phyloP scores from a whole-genome alignment of 1,284 basidiomycete species.

The Malassezia arunalokei region DNA sequence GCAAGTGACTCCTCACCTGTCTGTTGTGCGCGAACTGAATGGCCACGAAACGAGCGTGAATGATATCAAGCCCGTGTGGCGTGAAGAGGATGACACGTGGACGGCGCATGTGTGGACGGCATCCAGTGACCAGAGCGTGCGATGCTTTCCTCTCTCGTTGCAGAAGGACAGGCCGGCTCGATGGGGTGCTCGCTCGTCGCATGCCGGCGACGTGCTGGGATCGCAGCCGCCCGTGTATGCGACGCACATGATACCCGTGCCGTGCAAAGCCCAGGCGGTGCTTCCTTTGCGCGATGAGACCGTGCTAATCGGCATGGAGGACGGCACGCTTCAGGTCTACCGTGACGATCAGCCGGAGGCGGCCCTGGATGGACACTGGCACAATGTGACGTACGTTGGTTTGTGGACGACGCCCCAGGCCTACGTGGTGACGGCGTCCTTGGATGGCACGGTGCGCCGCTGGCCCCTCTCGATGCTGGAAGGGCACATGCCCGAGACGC shows the following conservation, averaged over 20 bases:
- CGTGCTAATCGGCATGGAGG: neutral
- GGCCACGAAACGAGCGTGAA: constrained; percentile 11
- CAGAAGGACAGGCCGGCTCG: neutral
- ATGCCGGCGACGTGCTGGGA: constrained; percentile 1
- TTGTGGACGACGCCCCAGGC: constrained; percentile 8
- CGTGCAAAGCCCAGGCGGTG: neutral
- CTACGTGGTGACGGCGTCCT: constrained; percentile 17
- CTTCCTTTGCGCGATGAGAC: neutral
- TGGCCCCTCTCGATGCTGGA: constrained; percentile 15
- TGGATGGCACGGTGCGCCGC: constrained; percentile 29
- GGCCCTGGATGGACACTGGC: constrained; percentile 29
- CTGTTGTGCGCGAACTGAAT: constrained; percentile 12
- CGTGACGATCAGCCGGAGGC: neutral
- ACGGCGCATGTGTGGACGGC: constrained; percentile 6
- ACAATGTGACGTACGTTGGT: constrained; percentile 22
- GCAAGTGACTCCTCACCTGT: neutral
- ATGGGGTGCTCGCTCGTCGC: constrained; percentile 2
- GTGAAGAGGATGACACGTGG: neutral
- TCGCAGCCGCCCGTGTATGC: neutral
- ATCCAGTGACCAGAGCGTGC: constrained; percentile 10
- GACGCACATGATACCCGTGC: neutral
- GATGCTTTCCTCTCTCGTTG: constrained; percentile 10
- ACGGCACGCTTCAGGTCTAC: constrained; percentile 7
- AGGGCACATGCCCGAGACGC: neutral
- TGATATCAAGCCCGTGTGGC: constrained; percentile 5